Evolutionary conservation across 2,329 filamentous ascomycete genomes (phyloP).

Genomic region (Tolypocladium ophioglossoides): DNA sequence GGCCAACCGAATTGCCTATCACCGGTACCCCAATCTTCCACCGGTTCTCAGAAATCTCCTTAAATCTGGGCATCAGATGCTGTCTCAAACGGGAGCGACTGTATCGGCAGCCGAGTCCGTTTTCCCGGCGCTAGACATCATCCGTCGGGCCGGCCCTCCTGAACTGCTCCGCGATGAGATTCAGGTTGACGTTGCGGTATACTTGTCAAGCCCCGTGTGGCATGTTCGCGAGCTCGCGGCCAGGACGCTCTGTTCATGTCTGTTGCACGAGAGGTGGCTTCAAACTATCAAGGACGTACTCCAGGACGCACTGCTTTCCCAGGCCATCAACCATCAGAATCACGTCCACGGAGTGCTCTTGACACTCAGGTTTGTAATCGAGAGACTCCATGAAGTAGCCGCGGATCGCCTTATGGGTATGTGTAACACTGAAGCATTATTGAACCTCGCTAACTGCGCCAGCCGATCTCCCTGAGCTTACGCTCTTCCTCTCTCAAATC

Average conservation of each 20-base stretch:
- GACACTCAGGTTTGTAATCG: conserved; percentile 44
- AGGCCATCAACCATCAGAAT: conserved; percentile 31
- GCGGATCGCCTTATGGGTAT: conserved; percentile 31
- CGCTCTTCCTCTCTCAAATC: conserved; percentile 16
- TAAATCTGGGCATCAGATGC: conserved; percentile 35
- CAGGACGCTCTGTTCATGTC: conserved; percentile 55
- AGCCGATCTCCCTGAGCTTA: conserved; percentile 21
- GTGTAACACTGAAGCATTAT: conserved; percentile 6
- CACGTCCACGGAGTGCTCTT: conserved; percentile 48
- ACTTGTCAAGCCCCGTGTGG: conserved; percentile 64
- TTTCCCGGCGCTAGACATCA: conserved; percentile 74
- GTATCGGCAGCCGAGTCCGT: conserved; percentile 53
- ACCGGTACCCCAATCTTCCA: conserved; percentile 56
- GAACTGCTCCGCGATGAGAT: conserved; percentile 43
- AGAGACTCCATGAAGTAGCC: conserved; percentile 39
- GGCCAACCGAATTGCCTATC: conserved; percentile 56
- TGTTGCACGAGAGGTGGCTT: conserved; percentile 41
- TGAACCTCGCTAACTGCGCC: background rate
- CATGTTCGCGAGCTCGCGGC: conserved; percentile 75
- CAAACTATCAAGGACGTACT: conserved; percentile 27
- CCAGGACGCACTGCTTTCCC: conserved; percentile 12
- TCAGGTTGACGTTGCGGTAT: conserved; percentile 44
- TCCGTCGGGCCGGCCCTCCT: conserved; percentile 61
- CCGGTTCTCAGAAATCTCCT: conserved; percentile 54
- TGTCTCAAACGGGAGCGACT: conserved; percentile 23